These are phyloP conservation scores for Talaromyces amestolkiae DNA, from an alignment of 2,329 filamentous ascomycete genomes.

Conservation along the genomic window DNA sequence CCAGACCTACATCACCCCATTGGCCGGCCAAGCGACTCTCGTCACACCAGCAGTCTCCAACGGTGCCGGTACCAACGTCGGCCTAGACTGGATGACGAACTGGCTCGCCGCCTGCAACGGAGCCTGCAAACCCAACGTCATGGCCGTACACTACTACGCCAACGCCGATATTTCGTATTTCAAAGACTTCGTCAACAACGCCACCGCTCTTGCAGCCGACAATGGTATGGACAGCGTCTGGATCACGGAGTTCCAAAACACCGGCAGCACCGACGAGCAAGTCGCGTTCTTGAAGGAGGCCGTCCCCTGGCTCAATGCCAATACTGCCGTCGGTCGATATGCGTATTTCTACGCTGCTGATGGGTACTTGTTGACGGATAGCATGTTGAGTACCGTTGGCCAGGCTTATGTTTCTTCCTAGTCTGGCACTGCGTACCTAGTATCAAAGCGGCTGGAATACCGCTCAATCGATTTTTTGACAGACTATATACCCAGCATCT, in stretches of 20 bases:
- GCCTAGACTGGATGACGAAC: conserved; percentile 41
- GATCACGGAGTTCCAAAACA: conserved; percentile 47
- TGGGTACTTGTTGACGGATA: conserved; percentile 32
- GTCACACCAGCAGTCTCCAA: conserved; percentile 46
- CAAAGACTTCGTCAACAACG: conserved; percentile 29
- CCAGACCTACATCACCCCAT: conserved; percentile 39
- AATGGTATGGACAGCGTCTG: conserved; percentile 43
- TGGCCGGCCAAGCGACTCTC: conserved; percentile 37
- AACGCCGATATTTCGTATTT: conserved; percentile 12
- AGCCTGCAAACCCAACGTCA: conserved; percentile 39
- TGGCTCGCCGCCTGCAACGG: conserved; percentile 41
- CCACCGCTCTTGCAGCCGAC: conserved; percentile 33
- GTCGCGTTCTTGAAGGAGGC: conserved; percentile 40
- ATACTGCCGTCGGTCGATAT: conserved; percentile 41
- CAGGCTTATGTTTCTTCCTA: conserved; percentile 27
- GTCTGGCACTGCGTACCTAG: neutral
- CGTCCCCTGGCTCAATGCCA: conserved; percentile 39
- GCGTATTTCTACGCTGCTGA: conserved; percentile 42
- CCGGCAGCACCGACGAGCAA: conserved; percentile 24
- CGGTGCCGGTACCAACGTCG: conserved; percentile 30
- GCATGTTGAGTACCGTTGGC: conserved; percentile 30
- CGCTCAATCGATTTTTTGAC: conserved; percentile 1
- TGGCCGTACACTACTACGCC: conserved; percentile 49
- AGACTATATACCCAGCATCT: neutral
- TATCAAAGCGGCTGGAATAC: neutral